Evolutionary conservation across 495 filamentous ascomycete species (phyloP).

Genomic region (Lasiosphaeria hispida): DNA sequence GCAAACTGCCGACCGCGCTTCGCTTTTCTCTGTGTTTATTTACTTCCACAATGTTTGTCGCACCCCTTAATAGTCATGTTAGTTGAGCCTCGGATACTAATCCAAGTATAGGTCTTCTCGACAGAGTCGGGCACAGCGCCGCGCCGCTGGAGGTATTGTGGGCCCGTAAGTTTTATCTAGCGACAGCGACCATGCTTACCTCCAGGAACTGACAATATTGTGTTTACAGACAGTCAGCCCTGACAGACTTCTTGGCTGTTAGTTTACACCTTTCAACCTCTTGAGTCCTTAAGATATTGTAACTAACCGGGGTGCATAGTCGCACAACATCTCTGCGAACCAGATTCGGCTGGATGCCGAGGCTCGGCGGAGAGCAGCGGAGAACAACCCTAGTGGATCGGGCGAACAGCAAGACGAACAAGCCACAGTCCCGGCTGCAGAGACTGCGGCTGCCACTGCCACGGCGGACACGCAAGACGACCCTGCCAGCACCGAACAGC

Average conservation of each 20-base stretch:
- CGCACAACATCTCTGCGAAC: conserved; percentile 84
- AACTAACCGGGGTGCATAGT: conserved; percentile 40
- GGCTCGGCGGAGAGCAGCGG: conserved; percentile 49
- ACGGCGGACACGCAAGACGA: conserved; percentile 8
- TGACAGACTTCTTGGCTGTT: conserved; percentile 79
- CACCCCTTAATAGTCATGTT: no score
- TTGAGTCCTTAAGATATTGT: neutral
- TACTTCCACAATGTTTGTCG: no score
- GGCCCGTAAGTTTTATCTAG: conserved; percentile 32
- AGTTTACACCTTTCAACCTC: conserved; percentile 22
- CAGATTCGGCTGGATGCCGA: conserved; percentile 67
- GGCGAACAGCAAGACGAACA: conserved; percentile 6
- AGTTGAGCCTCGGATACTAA: neutral
- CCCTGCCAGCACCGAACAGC: conserved; percentile 3
- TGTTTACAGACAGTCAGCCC: conserved; percentile 57
- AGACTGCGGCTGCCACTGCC: conserved; percentile 17
- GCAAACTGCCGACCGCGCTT: neutral
- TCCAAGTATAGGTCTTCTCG: conserved; percentile 18
- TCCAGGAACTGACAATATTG: neutral
- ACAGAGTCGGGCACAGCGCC: conserved; percentile 16
- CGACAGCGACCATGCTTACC: neutral
- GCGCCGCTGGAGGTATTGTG: conserved; percentile 17
- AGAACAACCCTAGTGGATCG: conserved; percentile 19
- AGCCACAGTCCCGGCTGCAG: conserved; percentile 9
- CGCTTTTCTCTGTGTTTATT: neutral